Conservation (phyloP, 2,329 filamentous ascomycete species). For the Sporothrix variecibatus region DNA sequence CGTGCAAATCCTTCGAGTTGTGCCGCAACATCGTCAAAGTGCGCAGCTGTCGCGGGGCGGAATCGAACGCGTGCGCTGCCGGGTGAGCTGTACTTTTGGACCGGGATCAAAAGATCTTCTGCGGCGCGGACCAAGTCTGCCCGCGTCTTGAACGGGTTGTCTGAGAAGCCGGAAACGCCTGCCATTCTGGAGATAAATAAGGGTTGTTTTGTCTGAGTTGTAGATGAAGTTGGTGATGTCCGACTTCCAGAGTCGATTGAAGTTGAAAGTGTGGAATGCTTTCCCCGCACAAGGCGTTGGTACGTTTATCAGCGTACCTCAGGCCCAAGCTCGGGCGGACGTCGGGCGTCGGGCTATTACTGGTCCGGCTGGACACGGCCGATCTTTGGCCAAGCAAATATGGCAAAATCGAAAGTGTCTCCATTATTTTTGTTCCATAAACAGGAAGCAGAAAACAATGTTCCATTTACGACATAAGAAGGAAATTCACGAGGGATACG, state of each 20-base stretch:
- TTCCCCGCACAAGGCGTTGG: background rate
- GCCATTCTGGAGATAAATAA: background rate
- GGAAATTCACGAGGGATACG: background rate
- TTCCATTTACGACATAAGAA: background rate
- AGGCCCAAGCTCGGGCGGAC: background rate
- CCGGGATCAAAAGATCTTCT: background rate
- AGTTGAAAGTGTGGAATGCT: background rate
- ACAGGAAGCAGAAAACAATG: background rate
- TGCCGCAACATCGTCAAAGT: slow-evolving; percentile 48
- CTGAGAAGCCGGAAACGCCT: background rate
- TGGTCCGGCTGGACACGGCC: background rate
- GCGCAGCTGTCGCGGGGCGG: slow-evolving; percentile 42
- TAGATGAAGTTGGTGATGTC: background rate
- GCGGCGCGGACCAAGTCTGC: background rate
- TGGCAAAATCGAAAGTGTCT: background rate
- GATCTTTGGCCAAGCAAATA: background rate
- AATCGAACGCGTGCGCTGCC: slow-evolving; percentile 42
- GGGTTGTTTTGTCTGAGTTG: background rate
- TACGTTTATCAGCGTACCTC: background rate
- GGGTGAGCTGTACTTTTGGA: slow-evolving; percentile 37
- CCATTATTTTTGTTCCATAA: background rate
- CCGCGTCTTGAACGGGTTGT: background rate
- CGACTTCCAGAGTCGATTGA: background rate
- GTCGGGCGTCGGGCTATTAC: background rate
- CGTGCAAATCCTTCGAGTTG: slow-evolving; percentile 49